Base-by-base conservation (phyloP, 257 asterid species). In the Solanum etuberosum region DNA sequence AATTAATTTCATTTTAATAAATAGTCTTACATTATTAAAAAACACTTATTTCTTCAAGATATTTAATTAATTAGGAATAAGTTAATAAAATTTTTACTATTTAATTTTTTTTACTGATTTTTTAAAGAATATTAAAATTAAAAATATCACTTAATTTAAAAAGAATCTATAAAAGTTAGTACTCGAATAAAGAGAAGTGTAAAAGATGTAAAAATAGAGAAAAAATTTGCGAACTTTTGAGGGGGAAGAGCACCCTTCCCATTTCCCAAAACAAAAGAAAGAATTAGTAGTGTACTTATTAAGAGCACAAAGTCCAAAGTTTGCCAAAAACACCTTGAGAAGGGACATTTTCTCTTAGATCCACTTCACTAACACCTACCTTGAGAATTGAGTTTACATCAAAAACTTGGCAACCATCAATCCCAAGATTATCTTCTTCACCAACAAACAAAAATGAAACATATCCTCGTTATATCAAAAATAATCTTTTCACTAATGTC, bases 311-410 rank as follows among this genome's bases (percentile, higher is more conserved):
- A 90, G 86, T 87, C 90, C 92, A 86, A 87, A 88, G 86, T 91
- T 89, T 90, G 89, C 85, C 88, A 88, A 90, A 93, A 91, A 88
- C 32, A 86, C 96, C 94, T 90, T 90, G 95, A 92, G 94, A 92
- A 86, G 84, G 89, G 91, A 90, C 91, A 89, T 93, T 88, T 92
- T 87, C 88, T 72, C 88, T 72, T 57, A 78, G 91, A 87, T 89
- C 84, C 90, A 67, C 92, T 37, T 80, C 84, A 87, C 89, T 67
- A 71, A 76, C 3, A 76, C 83, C 35, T 57, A 85, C 89, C 89
- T 92, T 72, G 92, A 90, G 80, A 90, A 40, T 89, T 83, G 94
- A 84, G 89, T 88, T 54, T 82, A 84, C 87, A 65, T 88, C 29
- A 42, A 57, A 40, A 20, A 74, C 82, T 40, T 57, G 87, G 57